Percentiles rank a stretch among this genome's conserved stretches.
phyloP scores from a whole-genome alignment of 371 early-diverging fungal species.

The Mortierella sp. region DNA sequence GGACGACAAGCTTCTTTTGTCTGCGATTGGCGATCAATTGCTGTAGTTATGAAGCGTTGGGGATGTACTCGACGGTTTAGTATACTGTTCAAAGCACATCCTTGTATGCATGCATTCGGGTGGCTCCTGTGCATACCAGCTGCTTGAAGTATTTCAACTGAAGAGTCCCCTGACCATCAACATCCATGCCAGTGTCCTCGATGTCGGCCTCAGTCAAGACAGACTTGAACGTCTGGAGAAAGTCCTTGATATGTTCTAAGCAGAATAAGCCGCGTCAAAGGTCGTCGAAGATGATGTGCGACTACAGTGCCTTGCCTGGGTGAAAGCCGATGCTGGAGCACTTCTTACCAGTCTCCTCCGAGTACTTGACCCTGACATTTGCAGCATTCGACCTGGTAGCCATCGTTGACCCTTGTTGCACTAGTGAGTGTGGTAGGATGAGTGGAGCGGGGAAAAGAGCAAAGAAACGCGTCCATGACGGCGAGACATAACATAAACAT shows the following conservation, averaged over 20 bases:
- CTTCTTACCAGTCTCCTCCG: slow-evolving; percentile 46
- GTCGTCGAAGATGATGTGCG: neutral
- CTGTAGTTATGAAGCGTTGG: slow-evolving; percentile 38
- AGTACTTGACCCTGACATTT: slow-evolving; percentile 39
- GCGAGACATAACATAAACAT: slow-evolving; percentile 32
- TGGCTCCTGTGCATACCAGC: slow-evolving; percentile 24
- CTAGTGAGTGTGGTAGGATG: slow-evolving; percentile 3
- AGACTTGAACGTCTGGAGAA: slow-evolving; percentile 55
- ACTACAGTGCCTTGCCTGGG: neutral
- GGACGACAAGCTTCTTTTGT: slow-evolving; percentile 62
- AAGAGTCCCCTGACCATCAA: slow-evolving; percentile 54
- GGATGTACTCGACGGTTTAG: neutral
- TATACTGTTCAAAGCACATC: neutral
- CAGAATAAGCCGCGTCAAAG: neutral
- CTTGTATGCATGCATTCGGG: neutral
- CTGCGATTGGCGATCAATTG: slow-evolving; percentile 72
- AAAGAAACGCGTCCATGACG: neutral
- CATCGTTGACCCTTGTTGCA: slow-evolving; percentile 29
- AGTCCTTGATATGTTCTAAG: slow-evolving; percentile 52
- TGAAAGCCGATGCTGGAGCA: neutral
- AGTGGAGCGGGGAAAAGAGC: neutral
- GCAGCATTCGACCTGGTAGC: slow-evolving; percentile 24
- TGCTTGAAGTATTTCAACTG: slow-evolving; percentile 57
- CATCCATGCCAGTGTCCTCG: slow-evolving; percentile 57
- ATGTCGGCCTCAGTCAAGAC: slow-evolving; percentile 55